Base-by-base conservation (phyloP, 2,329 filamentous ascomycete species). In the Malbranchea cinnamomea region DNA sequence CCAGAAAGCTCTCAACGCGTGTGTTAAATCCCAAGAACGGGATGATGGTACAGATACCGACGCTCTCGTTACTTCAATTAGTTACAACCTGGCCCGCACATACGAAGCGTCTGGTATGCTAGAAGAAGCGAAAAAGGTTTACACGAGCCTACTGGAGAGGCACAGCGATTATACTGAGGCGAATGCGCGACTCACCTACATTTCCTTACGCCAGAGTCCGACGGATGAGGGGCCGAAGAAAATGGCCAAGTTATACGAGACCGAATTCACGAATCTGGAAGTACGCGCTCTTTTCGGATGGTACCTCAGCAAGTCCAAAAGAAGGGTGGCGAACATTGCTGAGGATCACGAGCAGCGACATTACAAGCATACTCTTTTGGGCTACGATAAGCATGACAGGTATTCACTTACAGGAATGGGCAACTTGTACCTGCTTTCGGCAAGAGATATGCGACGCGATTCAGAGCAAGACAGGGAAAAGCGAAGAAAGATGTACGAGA, bases 401-500 rank as follows among this genome's bases (percentile, higher is more conserved):
- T 98, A 98, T 52, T 83, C 89, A 4, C 64, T 98, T 16, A 85
- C 91, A 15, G 87, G 82, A 9, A 95, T 98, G 87, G 89, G 89
- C 23, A 98, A 98, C 50, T 63, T 98, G n/a, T 78, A 87, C 43
- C 68, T 98, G 23, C 65, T 78, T 41, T 74, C 82, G 37, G 89
- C 89, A 6, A 74, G 89, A 43, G 91, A 98, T 53, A 94, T 95
- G 84, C 79, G 82, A 17, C 74, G 85, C 29, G 81, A 89, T 37
- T 80, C 80, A 0, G 89, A 95, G 6, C 67, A 74, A 36, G 87
- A 98, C 36, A 92, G 82, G 56, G 79, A 92, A 45, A 93, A 91
- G 60, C 76, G 85, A 31, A 79, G 77, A 34, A 80, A 78, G 43
- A 78, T 74, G 37, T 98, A 95, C 50, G 74, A 76, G 49, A 84